Evolutionary conservation across 192 early-diverging fungal genomes (phyloP).

Genomic region (Gaertneriomyces sp.): DNA sequence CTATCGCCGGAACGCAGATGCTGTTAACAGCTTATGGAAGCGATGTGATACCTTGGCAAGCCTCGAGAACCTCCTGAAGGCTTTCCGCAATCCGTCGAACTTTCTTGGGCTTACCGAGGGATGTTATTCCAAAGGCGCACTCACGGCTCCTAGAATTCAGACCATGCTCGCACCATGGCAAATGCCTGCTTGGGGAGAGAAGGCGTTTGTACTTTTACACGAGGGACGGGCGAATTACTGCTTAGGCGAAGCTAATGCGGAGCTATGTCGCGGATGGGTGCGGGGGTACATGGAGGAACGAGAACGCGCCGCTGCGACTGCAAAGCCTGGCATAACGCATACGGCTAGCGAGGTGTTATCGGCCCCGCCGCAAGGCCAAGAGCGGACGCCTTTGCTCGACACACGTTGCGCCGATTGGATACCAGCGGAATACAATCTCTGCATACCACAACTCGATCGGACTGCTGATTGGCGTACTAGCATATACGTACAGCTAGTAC

Average conservation of each 20-base stretch:
- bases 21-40: constrained; percentile 23
- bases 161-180: constrained; percentile 31
- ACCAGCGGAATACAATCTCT: constrained; percentile 22
- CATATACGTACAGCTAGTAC: constrained; percentile 8
- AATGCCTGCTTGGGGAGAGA: constrained; percentile 18
- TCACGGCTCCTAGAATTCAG: constrained; percentile 13
- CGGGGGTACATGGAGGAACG: constrained; percentile 21
- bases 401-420: constrained; percentile 15
- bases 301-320: not conserved
- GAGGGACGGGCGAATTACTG: constrained; percentile 30
- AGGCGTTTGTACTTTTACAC: constrained; percentile 17
- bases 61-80: constrained; percentile 10
- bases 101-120: constrained; percentile 29
- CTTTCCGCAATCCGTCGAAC: constrained; percentile 12
- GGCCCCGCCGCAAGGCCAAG: constrained; percentile 1
- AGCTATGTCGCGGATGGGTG: constrained; percentile 31
- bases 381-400: not conserved
- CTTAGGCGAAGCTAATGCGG: constrained; percentile 27
- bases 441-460: not conserved
- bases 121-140: constrained; percentile 33
- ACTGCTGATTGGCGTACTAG: not conserved
- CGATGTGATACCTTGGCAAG: constrained; percentile 17
- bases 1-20: constrained; percentile 3
- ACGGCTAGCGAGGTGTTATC: constrained; percentile 16
- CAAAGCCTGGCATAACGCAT: not conserved